Evolutionary conservation across 129 eudicot species (phyloP), one percentile per base, ranked within the genome.

Genomic region (Flaveria sonorensis): DNA sequence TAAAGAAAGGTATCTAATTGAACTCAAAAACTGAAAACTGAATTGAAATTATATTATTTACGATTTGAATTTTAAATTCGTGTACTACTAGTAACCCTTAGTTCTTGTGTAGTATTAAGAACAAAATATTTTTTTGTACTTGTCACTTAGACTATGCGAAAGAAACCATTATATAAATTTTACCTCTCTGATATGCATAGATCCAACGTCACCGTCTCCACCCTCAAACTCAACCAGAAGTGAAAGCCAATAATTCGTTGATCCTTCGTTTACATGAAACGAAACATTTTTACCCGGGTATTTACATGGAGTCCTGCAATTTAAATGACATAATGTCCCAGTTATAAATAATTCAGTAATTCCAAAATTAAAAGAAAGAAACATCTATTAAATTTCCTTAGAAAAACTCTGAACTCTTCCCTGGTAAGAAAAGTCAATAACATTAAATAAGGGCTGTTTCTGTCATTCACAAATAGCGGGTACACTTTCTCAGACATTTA

Each of bases 201-300:
- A 87, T 52, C 99, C 99, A n/a, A 95, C 78, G 71, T 95, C 99
- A 5, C 97, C 99, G 73, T 95, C 99, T 21, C 99, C 99, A 74
- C 84, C 96, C 73, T 95, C 97, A 42, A 91, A 95, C 75, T 91
- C 99, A 8, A 95, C 92, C 50, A 91, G 48, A 15, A 95, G 86
- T 15, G 99, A 95, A 32, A 95, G 94, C 99, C 97, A 95, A 63
- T 91, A 86, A 67, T 84, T 84, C 7, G 99, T 89, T 55, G 97
- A 91, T 59, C 99, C 99, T 83, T 91, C 99, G 68, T 89, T 91
- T 10, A 95, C 99, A 30, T 80, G 90, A 82, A 91, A 95, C 0
- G 96, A 97, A 39, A 95, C 82, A 74, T 95, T 86, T 66, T 85
- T 89, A 45, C 97, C 97, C 0, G 93, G 94, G 70, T 91, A 95